Percentiles rank a stretch among this genome's conserved stretches.
Evolutionary conservation across 208 protist genomes (phyloP).

Genomic region (Leptomonas pyrrhocoris): DNA sequence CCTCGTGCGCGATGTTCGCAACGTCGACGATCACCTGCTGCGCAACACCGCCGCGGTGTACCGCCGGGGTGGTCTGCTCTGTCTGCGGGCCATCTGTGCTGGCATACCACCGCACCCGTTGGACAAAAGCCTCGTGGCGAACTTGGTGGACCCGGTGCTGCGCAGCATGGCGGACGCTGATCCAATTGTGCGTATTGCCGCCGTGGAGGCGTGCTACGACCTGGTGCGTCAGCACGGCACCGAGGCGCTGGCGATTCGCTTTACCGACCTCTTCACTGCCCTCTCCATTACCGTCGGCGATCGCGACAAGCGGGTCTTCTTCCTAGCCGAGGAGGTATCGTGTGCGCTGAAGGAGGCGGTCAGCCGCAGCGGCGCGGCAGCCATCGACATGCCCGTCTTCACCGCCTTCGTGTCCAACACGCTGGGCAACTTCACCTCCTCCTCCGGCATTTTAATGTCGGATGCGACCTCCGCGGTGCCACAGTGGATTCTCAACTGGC

Average conservation of each 20-base stretch:
- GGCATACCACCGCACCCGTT: conserved; percentile 41
- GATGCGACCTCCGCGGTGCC: conserved; percentile 26
- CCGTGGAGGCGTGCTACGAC: conserved; percentile 69
- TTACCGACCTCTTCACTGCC: conserved; percentile 60
- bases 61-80: conserved; percentile 61
- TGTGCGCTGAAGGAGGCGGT: conserved; percentile 56
- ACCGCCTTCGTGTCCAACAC: conserved; percentile 46
- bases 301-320: conserved; percentile 51
- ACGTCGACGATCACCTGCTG: conserved; percentile 49
- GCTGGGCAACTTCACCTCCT: conserved; percentile 35
- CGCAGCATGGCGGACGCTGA: conserved; percentile 58
- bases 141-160: conserved; percentile 45
- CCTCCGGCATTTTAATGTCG: conserved; percentile 9
- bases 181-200: conserved; percentile 61
- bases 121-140: conserved; percentile 25
- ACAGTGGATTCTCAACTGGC: conserved; percentile 73
- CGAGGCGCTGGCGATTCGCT: conserved; percentile 45
- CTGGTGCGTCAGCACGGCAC: conserved; percentile 46
- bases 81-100: conserved; percentile 46
- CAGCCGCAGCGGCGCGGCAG: conserved; percentile 35
- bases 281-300: conserved; percentile 62
- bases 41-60: conserved; percentile 45
- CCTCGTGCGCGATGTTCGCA: conserved; percentile 31
- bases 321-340: conserved; percentile 69
- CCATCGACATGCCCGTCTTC: conserved; percentile 35